phyloP scores from a whole-genome alignment of 495 filamentous ascomycete species.

The Aspergillus conjunctus region DNA sequence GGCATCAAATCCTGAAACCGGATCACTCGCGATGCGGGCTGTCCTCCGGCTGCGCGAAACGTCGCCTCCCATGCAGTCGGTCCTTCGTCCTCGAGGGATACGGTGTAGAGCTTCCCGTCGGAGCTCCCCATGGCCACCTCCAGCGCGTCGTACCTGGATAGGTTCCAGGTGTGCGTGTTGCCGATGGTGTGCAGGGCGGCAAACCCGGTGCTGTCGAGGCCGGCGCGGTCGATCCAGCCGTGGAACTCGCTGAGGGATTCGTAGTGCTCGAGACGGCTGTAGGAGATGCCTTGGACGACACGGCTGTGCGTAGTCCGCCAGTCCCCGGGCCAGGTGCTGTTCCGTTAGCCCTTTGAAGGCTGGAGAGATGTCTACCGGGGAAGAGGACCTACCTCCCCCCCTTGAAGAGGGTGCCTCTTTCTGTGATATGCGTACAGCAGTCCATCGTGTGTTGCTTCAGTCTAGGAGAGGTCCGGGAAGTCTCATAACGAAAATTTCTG shows the following conservation, averaged over 20 bases:
- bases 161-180: conserved; percentile 28
- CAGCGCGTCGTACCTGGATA: conserved; percentile 54
- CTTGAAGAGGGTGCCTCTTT: conserved; percentile 11
- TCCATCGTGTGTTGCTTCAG: background rate
- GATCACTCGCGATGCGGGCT: background rate
- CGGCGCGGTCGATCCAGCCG: conserved; percentile 13
- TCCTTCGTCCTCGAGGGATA: conserved; percentile 63
- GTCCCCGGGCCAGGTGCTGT: conserved; percentile 10
- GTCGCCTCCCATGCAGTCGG: background rate
- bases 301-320: conserved; percentile 6
- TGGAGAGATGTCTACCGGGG: background rate
- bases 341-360: background rate
- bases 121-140: conserved; percentile 32
- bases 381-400: conserved; percentile 3
- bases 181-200: conserved; percentile 1
- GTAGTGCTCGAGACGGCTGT: conserved; percentile 4
- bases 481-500: no score
- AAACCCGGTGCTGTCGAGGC: conserved; percentile 1
- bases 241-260: conserved; percentile 4
- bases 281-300: conserved; percentile 3
- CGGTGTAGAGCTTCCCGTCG: conserved; percentile 59
- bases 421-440: conserved; percentile 7
- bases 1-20: conserved; percentile 3
- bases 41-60: conserved; percentile 1
- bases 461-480: background rate